These are phyloP conservation scores for Heritiera littoralis DNA, from an alignment of 345 rosid species.

Conservation along the genomic window DNA sequence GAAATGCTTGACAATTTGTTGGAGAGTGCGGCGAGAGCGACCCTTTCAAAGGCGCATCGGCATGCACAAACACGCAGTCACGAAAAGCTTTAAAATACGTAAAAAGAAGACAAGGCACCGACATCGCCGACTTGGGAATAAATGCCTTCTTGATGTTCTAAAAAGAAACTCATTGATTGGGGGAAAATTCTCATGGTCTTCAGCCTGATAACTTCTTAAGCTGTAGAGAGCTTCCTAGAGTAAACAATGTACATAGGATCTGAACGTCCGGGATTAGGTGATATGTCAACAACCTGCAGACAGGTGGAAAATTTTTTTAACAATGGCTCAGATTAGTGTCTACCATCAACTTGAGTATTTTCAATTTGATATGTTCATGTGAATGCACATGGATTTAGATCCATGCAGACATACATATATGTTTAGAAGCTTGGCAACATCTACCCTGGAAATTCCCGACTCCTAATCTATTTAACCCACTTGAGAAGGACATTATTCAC, in stretches of 20 bases:
- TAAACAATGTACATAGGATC: slow-evolving; percentile 88
- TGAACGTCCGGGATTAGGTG: slow-evolving; percentile 84
- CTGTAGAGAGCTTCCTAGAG: slow-evolving; percentile 60
- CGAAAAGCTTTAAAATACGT: neutral
- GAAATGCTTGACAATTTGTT: slow-evolving; percentile 14
- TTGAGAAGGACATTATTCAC: too few relatives aligned
- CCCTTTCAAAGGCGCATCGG: neutral
- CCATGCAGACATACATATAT: neutral
- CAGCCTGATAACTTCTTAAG: slow-evolving; percentile 29
- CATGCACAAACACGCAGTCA: neutral
- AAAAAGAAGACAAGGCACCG: slow-evolving; percentile 2
- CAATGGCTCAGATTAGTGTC: neutral
- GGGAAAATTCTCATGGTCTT: slow-evolving; percentile 1
- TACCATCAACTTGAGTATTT: neutral
- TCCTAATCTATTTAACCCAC: too few relatives aligned
- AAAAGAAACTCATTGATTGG: neutral
- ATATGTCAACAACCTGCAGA: slow-evolving; percentile 83
- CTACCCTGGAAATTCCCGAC: too few relatives aligned
- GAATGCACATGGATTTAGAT: neutral
- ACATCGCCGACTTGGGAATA: slow-evolving; percentile 17
- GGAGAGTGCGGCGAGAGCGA: neutral
- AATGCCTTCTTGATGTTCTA: neutral
- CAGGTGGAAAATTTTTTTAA: neutral
- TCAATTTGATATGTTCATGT: slow-evolving; percentile 18
- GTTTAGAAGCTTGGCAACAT: neutral